A percentile compares a stretch with the other conserved stretches of the same genome.
Evolutionary conservation across 371 early-diverging fungal species (phyloP).

Genomic region (Chytridiales sp.): DNA sequence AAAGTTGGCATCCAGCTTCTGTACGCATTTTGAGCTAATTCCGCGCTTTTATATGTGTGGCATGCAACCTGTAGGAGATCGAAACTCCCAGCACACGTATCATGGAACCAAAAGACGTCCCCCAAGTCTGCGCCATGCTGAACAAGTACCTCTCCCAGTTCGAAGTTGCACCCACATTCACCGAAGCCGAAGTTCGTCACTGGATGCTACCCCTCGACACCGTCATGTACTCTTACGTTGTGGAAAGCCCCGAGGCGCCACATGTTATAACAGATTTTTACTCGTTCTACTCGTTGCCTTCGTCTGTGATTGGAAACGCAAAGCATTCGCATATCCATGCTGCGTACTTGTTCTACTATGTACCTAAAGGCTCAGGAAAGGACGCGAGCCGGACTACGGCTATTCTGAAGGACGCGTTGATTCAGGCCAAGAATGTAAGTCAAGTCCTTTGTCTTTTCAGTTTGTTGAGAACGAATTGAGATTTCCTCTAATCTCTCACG

Average conservation of each 20-base stretch:
- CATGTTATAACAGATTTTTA: constrained; percentile 78
- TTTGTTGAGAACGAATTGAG: not conserved
- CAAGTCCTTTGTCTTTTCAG: not conserved
- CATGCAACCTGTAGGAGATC: constrained; percentile 37
- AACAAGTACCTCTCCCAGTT: constrained; percentile 67
- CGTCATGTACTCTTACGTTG: constrained; percentile 92
- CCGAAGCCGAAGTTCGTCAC: constrained; percentile 86
- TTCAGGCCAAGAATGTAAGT: constrained; percentile 69
- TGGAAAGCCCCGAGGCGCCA: constrained; percentile 65
- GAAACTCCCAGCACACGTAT: constrained; percentile 70
- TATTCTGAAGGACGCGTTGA: constrained; percentile 74
- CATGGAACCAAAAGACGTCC: constrained; percentile 75
- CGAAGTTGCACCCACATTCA: constrained; percentile 72
- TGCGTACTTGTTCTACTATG: constrained; percentile 94
- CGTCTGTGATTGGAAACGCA: constrained; percentile 76
- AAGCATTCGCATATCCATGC: constrained; percentile 78
- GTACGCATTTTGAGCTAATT: not conserved
- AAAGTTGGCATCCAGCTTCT: not conserved
- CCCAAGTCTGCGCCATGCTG: constrained; percentile 67
- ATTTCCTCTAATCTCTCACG: not conserved
- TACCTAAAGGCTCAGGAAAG: constrained; percentile 49
- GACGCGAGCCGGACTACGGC: constrained; percentile 22
- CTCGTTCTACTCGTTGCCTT: constrained; percentile 91
- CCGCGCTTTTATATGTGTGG: constrained; percentile 4
- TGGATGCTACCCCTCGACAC: constrained; percentile 82